Percentiles rank a stretch among this genome's conserved stretches.
Evolutionary conservation across 2,329 filamentous ascomycete genomes (phyloP).

Genomic region (Tolypocladium paradoxum): DNA sequence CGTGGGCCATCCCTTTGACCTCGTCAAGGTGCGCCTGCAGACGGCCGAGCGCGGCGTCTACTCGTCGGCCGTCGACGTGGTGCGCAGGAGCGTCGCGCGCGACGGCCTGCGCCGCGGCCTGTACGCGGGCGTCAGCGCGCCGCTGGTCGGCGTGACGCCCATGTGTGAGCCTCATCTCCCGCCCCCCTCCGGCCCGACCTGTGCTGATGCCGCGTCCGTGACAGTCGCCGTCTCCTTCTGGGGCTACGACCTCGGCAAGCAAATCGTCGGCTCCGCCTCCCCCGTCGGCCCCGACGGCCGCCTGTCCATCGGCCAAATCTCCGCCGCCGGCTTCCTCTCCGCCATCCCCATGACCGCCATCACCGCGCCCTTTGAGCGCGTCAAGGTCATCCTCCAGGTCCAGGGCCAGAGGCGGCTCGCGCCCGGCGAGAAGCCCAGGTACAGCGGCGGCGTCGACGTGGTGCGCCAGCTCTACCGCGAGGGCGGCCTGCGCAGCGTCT

Average conservation of each 20-base stretch:
- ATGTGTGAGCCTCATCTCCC: constrained; percentile 78
- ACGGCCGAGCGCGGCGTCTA: constrained; percentile 93
- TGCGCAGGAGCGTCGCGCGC: constrained; percentile 74
- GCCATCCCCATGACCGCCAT: constrained; percentile 96
- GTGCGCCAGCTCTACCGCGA: constrained; percentile 87
- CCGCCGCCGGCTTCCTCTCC: constrained; percentile 90
- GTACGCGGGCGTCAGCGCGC: constrained; percentile 95
- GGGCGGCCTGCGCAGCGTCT: constrained; percentile 83
- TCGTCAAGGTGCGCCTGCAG: constrained; percentile 95
- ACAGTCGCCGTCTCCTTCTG: constrained; percentile 62
- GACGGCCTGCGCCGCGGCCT: constrained; percentile 74
- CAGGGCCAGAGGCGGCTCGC: constrained; percentile 85
- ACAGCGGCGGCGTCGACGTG: constrained; percentile 78
- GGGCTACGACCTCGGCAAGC: constrained; percentile 95
- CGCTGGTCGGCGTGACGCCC: constrained; percentile 88
- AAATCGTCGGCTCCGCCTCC: constrained; percentile 62
- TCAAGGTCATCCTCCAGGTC: constrained; percentile 96
- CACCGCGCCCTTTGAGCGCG: constrained; percentile 97
- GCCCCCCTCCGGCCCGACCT: not conserved
- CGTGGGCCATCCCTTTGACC: constrained; percentile 91
- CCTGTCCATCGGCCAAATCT: constrained; percentile 79
- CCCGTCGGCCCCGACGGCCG: constrained; percentile 59
- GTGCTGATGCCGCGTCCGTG: not conserved
- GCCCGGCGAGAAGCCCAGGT: constrained; percentile 86
- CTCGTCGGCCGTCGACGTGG: constrained; percentile 80